Evolutionary conservation across 768 basidiomycete species (phyloP), one percentile per base, ranked within the genome.

Genomic region (Cystoderma amianthinum): DNA sequence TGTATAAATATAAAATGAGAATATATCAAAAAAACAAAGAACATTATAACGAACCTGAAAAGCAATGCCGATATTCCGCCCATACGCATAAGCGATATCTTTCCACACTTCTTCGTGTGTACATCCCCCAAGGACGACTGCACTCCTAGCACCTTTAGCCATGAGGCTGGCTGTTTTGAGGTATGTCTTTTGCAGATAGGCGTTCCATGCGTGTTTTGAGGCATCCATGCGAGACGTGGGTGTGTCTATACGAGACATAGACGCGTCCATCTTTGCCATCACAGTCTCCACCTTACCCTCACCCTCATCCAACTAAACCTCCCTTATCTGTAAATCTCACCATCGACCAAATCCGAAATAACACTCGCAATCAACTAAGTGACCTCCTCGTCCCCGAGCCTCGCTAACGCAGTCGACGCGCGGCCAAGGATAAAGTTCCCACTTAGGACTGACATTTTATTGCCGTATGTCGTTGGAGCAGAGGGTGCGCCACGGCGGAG

Each of bases 81-180:
- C 94, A 62, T 93, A 97, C 3, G 89, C 90, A 63, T 97, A 98
- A n/a, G 95, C 95, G 20, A 85, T 76, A 57, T 97, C 94, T 60
- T 91, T 93, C 72, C 89, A 86, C 6, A 84, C 61, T 54, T 96
- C 94, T 5, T 85, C 89, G 53, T 89, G 81, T 43, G 62, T 69
- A 44, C 74, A 85, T 17, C 95, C 95, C 2, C 94, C 95, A 1
- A 98, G 71, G 2, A 95, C 82, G 9, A 91, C 91, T 0, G 88
- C 80, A 11, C 87, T 86, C 7, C 94, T 74, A 2, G 86, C 82
- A 1, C 83, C 83, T 60, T 97, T 97, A 3, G 93, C 92, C 80
- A 96, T 92, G 47, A 96, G 63, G 53, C 83, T 87, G 11, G 93
- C 94, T 12, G 91, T 93, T 64, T 96, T 96, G 48, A 96, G 64